Base-by-base conservation (phyloP, 306 rosid species). In the Sicyos edulis region DNA sequence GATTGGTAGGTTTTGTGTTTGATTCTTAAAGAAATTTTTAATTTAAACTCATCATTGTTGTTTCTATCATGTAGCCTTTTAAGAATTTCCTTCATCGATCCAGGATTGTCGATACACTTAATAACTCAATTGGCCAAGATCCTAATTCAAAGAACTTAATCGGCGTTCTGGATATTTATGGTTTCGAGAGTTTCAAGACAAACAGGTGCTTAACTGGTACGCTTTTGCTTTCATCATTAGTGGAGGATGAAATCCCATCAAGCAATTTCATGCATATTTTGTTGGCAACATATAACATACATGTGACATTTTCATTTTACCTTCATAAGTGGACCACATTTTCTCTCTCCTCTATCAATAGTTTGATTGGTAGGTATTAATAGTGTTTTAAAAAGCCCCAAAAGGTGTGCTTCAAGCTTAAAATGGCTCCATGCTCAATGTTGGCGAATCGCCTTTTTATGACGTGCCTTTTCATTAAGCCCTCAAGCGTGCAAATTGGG, bases 161-260 rank as follows among this genome's bases (percentile, higher is more conserved):
- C 67, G 98, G 98, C 62, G 96, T 93, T 79, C 81, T 93, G 71
- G 98, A 93, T 90, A 93, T 93, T 77, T 93, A 93, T 76, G 98
- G 98, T 84, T 93, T 93, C 55, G 98, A 93, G 82, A 93, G 98
- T 91, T 93, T 93, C 97, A 93, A 93, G 95, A 93, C 97, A 82
- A 93, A 93, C 91, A 93, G 98, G 98, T 93, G 83, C 90, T 83
- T 90, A 85, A 78, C 84, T 49, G 83, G 80, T 87, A 82, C 70
- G 86, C 90, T 80, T 78, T 83, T 80, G 79, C 77, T 78, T 83
- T 85, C 61, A 68, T 79, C 74, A 50, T 80, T 89, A 76, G 77
- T 75, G 45, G 32, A 71, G 74, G 75, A 77, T 81, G 78, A 71
- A 84, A 70, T 62, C 54, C 4, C 55, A 21, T 47, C 34, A 20